Conservation (phyloP, 176 grass and related monocot species). For the Avena eriantha region DNA sequence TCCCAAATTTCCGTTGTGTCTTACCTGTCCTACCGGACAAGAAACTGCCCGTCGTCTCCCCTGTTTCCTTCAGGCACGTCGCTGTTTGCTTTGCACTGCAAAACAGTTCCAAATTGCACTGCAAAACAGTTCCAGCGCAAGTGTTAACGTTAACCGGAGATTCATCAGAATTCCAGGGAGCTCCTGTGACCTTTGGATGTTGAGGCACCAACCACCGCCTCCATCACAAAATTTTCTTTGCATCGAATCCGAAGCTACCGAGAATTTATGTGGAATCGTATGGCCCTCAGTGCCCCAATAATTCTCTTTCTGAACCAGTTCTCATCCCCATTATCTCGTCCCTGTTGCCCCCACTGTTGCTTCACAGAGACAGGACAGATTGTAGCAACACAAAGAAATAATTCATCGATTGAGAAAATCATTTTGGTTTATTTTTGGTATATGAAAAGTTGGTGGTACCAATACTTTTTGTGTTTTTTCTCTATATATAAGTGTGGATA, state of each 20-base stretch:
- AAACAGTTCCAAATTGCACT: slow-evolving; percentile 25
- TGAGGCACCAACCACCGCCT: slow-evolving; percentile 31
- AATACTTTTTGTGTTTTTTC: not conserved
- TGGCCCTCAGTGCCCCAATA: slow-evolving; percentile 37
- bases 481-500: slow-evolving; percentile 46
- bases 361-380: slow-evolving; percentile 28
- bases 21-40: slow-evolving; percentile 7
- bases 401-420: not conserved
- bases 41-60: slow-evolving; percentile 13
- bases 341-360: slow-evolving; percentile 39
- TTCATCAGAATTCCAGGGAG: not conserved
- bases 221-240: not conserved
- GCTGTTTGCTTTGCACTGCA: slow-evolving; percentile 20
- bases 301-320: not conserved
- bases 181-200: slow-evolving; percentile 26
- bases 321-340: slow-evolving; percentile 24
- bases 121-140: slow-evolving; percentile 34
- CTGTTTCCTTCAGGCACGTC: slow-evolving; percentile 15
- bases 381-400: not conserved
- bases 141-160: slow-evolving; percentile 12
- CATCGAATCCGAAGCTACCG: not conserved
- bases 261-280: slow-evolving; percentile 5
- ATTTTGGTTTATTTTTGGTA: not conserved
- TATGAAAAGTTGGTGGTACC: not conserved
- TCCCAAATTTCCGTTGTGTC: slow-evolving; percentile 34